These are phyloP conservation scores for Cladosporium sp. DNA, from an alignment of 2,329 filamentous ascomycete species.

Conservation along the genomic window DNA sequence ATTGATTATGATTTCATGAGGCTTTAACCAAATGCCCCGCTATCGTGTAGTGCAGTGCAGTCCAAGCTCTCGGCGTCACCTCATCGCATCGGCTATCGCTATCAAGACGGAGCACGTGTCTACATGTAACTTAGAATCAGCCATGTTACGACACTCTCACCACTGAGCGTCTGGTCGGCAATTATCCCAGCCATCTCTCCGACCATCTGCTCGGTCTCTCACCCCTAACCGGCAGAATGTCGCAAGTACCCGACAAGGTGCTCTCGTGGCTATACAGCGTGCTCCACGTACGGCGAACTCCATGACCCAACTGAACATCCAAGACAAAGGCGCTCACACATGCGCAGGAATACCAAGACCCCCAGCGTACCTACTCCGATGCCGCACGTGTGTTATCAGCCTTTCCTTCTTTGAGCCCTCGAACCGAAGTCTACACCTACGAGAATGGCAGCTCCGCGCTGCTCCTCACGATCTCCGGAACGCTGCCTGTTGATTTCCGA, in stretches of 20 bases:
- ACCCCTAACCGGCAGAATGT: constrained; percentile 34
- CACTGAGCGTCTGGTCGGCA: background rate
- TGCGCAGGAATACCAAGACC: constrained; percentile 82
- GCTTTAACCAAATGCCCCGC: background rate
- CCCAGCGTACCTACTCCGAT: constrained; percentile 89
- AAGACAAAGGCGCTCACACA: constrained; percentile 19
- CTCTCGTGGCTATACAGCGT: constrained; percentile 95
- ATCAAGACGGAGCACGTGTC: background rate
- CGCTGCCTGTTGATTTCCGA: constrained; percentile 84
- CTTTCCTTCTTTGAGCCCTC: constrained; percentile 73
- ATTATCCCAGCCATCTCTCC: background rate
- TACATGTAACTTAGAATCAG: no score
- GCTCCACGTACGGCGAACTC: constrained; percentile 48
- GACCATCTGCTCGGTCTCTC: no score
- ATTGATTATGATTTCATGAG: background rate
- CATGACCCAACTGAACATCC: background rate
- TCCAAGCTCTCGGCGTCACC: background rate
- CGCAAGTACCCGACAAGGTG: constrained; percentile 78
- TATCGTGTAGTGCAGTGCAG: no score
- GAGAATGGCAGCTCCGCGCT: constrained; percentile 83
- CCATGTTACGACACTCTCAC: background rate
- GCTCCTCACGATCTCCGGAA: constrained; percentile 79
- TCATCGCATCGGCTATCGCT: background rate
- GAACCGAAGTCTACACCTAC: constrained; percentile 94
- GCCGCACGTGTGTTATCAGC: constrained; percentile 75